A percentile compares a stretch with the other conserved stretches of the same genome.
Evolutionary conservation across 371 early-diverging fungal species (phyloP).

Genomic region (Apophysomyces elegans): DNA sequence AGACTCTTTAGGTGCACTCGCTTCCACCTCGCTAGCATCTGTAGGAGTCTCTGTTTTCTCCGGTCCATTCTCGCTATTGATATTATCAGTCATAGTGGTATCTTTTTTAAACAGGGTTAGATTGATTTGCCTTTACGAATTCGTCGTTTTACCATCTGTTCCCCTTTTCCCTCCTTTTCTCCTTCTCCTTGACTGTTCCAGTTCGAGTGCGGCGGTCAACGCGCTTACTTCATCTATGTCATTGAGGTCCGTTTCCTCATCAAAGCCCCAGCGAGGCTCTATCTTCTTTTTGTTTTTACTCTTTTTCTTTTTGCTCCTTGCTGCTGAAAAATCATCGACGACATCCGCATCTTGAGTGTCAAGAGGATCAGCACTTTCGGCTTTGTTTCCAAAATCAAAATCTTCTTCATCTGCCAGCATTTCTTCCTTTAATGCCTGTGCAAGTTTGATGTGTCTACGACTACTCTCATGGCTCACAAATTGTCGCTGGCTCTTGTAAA

Average conservation of each 20-base stretch:
- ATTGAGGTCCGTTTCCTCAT: slow-evolving; percentile 22
- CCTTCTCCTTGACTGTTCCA: slow-evolving; percentile 26
- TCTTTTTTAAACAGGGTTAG: too few species aligned
- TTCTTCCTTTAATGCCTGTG: slow-evolving; percentile 65
- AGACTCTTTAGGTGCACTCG: slow-evolving; percentile 39
- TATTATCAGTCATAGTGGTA: neutral
- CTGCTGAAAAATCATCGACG: slow-evolving; percentile 12
- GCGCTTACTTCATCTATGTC: slow-evolving; percentile 34
- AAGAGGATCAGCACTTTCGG: neutral
- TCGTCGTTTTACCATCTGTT: slow-evolving; percentile 18
- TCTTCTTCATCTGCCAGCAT: slow-evolving; percentile 66
- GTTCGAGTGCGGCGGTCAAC: slow-evolving; percentile 32
- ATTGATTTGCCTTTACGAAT: too few species aligned
- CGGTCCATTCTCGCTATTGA: neutral
- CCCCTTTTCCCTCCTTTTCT: slow-evolving; percentile 15
- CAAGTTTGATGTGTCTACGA: slow-evolving; percentile 75
- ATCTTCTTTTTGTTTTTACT: slow-evolving; percentile 46
- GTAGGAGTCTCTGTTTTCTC: slow-evolving; percentile 17
- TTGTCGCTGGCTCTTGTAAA: slow-evolving; percentile 77
- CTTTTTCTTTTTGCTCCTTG: slow-evolving; percentile 39
- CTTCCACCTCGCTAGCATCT: slow-evolving; percentile 27
- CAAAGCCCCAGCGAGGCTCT: slow-evolving; percentile 35
- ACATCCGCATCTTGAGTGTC: slow-evolving; percentile 4
- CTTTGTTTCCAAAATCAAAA: slow-evolving; percentile 39
- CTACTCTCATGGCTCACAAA: slow-evolving; percentile 78